Evolutionary conservation across 148 eudicot genomes (phyloP), one percentile per base, ranked within the genome.

Genomic region (Mesembryanthemum crystallinum): DNA sequence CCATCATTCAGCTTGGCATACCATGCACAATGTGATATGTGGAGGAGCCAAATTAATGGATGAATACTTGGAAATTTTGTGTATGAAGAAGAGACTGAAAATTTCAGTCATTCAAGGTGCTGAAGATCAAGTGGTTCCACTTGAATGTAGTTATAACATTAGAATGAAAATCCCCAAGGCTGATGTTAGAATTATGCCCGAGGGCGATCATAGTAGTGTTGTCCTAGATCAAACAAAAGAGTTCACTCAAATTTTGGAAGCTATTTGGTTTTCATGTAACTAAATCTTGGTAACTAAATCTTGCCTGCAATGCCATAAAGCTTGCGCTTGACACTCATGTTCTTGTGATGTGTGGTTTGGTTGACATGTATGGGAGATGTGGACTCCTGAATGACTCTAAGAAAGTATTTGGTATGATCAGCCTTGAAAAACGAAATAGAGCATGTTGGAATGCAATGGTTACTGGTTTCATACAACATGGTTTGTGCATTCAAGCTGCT

Each of bases 1-100:
- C 11, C 97, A 92, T 68, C 92, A 89, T 62, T 92, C 97, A 73
- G 97, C 97, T 17, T 92, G 97, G 97, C 97, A 92, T 32, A 80
- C 86, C 7, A 92, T 92, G 97, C 97, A 90, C 52, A 92, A 90
- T 60, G 91, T 92, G 33, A 42, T 92, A 42, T 92, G 94, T 42
- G 97, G 97, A 0, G 89, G 92, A n/a, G 87, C 90, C 25, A 87
- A 82, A 67, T 65, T 81, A 18, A 78, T 79, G 81, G 91, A 92
- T 54, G 70, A 77, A 25, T 92, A 80, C 65, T 83, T 92, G 64
- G 90, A 84, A 32, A 54, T 47, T 0, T 47, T 92, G 76, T 77
- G 77, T 25, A 54, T n/a, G 13, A 72, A 25, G 13, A 72, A 77
- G 0, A 12, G 45, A n/a, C 83, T 81, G 33, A 84, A 75, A 64